Evolutionary conservation across 2,329 filamentous ascomycete genomes (phyloP).

Genomic region (Penicillium sp.): DNA sequence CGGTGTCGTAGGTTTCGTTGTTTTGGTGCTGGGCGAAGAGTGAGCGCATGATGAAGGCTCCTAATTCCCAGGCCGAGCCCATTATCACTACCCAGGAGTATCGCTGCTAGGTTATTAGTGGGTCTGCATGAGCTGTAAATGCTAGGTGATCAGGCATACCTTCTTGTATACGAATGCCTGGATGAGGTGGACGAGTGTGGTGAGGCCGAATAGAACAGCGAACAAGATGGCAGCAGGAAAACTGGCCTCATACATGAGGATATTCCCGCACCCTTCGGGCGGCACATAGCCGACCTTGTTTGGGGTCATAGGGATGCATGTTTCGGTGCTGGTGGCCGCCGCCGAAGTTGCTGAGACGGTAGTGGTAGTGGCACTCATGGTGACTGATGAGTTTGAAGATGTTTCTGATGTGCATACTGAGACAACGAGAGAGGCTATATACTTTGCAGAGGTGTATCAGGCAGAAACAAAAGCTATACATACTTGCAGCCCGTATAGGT

Average conservation of each 20-base stretch:
- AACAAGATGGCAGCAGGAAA: conserved; percentile 40
- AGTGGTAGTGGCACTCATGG: conserved; percentile 17
- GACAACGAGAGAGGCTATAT: not conserved
- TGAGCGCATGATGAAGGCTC: conserved; percentile 46
- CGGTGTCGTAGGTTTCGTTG: conserved; percentile 33
- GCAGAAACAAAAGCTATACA: not conserved
- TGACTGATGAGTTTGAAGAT: not conserved
- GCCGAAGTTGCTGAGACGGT: not conserved
- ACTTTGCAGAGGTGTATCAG: not conserved
- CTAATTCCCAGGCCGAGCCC: conserved; percentile 47
- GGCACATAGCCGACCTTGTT: conserved; percentile 46
- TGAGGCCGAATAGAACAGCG: conserved; percentile 37
- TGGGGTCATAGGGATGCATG: conserved; percentile 32
- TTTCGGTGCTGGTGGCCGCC: conserved; percentile 2
- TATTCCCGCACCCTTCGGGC: conserved; percentile 40
- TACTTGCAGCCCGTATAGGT: not conserved
- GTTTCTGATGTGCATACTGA: not conserved
- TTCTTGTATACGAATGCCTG: conserved; percentile 42
- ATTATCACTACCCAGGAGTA: conserved; percentile 54
- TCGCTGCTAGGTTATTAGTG: conserved; percentile 28
- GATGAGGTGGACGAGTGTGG: conserved; percentile 33
- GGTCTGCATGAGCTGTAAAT: not conserved
- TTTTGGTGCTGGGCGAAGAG: conserved; percentile 49
- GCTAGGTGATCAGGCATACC: conserved; percentile 17
- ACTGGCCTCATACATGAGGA: conserved; percentile 38